These are phyloP conservation scores for Adenanthera pavonina DNA, from an alignment of 306 rosid genomes.

Conservation along the genomic window DNA sequence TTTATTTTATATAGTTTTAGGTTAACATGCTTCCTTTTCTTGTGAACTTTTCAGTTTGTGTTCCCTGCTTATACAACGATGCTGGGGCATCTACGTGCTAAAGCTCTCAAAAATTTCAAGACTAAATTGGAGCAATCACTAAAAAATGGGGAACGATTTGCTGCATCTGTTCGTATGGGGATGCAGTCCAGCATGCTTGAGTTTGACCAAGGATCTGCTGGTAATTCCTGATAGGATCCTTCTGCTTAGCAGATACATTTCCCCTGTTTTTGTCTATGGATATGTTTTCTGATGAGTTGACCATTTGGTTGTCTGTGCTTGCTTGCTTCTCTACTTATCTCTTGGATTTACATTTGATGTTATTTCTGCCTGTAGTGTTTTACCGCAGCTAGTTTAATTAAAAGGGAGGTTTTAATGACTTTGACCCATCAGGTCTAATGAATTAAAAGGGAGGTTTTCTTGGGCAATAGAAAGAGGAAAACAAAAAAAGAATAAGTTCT, in stretches of 20 bases:
- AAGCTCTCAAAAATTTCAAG: slow-evolving; percentile 66
- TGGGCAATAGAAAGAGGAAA: background rate
- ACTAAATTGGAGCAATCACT: slow-evolving; percentile 64
- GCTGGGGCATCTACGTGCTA: slow-evolving; percentile 75
- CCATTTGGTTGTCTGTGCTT: slow-evolving; percentile 17
- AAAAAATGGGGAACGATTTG: slow-evolving; percentile 77
- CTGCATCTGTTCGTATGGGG: slow-evolving; percentile 57
- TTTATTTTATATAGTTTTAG: slow-evolving; percentile 17
- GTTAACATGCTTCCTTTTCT: slow-evolving; percentile 18
- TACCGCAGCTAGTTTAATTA: slow-evolving; percentile 13
- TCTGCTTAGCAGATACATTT: slow-evolving; percentile 21
- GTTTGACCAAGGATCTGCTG: slow-evolving; percentile 77
- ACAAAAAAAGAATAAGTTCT: background rate
- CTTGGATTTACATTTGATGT: slow-evolving; percentile 31
- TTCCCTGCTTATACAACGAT: slow-evolving; percentile 65
- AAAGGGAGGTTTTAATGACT: background rate
- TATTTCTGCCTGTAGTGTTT: slow-evolving; percentile 8
- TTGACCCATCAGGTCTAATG: slow-evolving; percentile 13
- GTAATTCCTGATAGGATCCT: slow-evolving; percentile 49
- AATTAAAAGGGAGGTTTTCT: slow-evolving; percentile 9
- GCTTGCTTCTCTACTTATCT: slow-evolving; percentile 26
- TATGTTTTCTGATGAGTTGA: slow-evolving; percentile 20
- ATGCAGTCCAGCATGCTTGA: slow-evolving; percentile 52
- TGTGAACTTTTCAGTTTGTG: slow-evolving; percentile 65
- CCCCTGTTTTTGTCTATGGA: slow-evolving; percentile 31